Percentiles rank a stretch among this genome's conserved stretches.
Conservation (phyloP, 805 yeast genomes). For the Ogataea paraovalis region DNA sequence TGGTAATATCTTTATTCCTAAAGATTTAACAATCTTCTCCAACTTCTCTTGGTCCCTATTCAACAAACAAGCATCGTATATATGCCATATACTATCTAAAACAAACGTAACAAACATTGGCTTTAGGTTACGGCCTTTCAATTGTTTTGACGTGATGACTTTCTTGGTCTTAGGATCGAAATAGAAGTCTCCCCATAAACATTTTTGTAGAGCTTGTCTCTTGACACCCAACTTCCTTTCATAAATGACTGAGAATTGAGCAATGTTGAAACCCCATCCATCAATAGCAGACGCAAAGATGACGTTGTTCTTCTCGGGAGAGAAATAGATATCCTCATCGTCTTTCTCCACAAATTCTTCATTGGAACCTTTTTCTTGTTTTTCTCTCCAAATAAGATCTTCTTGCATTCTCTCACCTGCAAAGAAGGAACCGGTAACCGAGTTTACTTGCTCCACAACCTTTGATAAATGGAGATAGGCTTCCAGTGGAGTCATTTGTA, state of each 20-base stretch:
- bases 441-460: slow-evolving; percentile 88
- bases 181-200: slow-evolving; percentile 94
- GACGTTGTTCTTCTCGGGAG: slow-evolving; percentile 85
- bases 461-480: slow-evolving; percentile 78
- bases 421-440: slow-evolving; percentile 87
- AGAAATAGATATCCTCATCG: slow-evolving; percentile 79
- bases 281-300: slow-evolving; percentile 88
- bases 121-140: slow-evolving; percentile 58
- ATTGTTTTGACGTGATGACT: slow-evolving; percentile 61
- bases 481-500: slow-evolving; percentile 77
- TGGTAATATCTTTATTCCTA: slow-evolving; percentile 64
- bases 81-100: slow-evolving; percentile 87
- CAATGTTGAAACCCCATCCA: slow-evolving; percentile 95
- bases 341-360: slow-evolving; percentile 67
- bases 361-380: slow-evolving; percentile 40
- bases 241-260: slow-evolving; percentile 84
- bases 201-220: slow-evolving; percentile 70
- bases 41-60: slow-evolving; percentile 67
- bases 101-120: slow-evolving; percentile 86
- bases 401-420: slow-evolving; percentile 92
- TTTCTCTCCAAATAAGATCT: slow-evolving; percentile 72
- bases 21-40: slow-evolving; percentile 67
- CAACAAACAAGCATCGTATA: slow-evolving; percentile 66
- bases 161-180: slow-evolving; percentile 87
- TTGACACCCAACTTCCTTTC: slow-evolving; percentile 83